A percentile compares a stretch with the other conserved stretches of the same genome.
phyloP scores from a whole-genome alignment of 2,329 filamentous ascomycete genomes.

The Mycosphaerella sp. region DNA sequence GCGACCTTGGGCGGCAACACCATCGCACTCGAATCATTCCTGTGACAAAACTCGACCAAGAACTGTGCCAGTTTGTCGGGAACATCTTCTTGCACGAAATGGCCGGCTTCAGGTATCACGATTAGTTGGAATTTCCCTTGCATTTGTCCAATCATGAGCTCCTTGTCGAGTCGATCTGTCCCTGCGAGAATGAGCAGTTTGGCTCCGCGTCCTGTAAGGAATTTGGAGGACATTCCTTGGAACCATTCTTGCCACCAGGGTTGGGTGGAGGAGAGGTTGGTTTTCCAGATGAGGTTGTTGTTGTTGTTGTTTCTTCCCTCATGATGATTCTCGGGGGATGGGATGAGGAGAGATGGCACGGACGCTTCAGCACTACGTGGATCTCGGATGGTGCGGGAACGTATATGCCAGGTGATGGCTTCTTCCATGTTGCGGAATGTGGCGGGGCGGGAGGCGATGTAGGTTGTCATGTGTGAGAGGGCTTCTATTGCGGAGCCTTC shows the following conservation, averaged over 20 bases:
- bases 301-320: too few species aligned
- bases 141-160: slow-evolving; percentile 94
- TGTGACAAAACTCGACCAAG: slow-evolving; percentile 81
- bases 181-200: slow-evolving; percentile 82
- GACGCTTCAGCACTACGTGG: slow-evolving; percentile 75
- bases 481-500: slow-evolving; percentile 94
- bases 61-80: slow-evolving; percentile 82
- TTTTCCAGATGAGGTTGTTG: slow-evolving; percentile 68
- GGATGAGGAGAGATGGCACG: slow-evolving; percentile 70
- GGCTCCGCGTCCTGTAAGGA: slow-evolving; percentile 71
- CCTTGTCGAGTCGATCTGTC: slow-evolving; percentile 83
- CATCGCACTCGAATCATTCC: slow-evolving; percentile 79
- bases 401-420: slow-evolving; percentile 89
- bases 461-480: slow-evolving; percentile 86
- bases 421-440: slow-evolving; percentile 71
- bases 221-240: slow-evolving; percentile 77
- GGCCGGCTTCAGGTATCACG: slow-evolving; percentile 88
- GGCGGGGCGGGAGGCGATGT: slow-evolving; percentile 72
- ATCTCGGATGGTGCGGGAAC: slow-evolving; percentile 81
- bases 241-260: slow-evolving; percentile 97
- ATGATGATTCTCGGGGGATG: slow-evolving; percentile 21
- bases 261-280: slow-evolving; percentile 74
- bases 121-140: slow-evolving; percentile 96
- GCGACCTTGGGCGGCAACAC: slow-evolving; percentile 86
- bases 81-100: slow-evolving; percentile 94